These are phyloP conservation scores for Mycena haematopus DNA, from an alignment of 768 basidiomycete genomes.

Conservation along the genomic window DNA sequence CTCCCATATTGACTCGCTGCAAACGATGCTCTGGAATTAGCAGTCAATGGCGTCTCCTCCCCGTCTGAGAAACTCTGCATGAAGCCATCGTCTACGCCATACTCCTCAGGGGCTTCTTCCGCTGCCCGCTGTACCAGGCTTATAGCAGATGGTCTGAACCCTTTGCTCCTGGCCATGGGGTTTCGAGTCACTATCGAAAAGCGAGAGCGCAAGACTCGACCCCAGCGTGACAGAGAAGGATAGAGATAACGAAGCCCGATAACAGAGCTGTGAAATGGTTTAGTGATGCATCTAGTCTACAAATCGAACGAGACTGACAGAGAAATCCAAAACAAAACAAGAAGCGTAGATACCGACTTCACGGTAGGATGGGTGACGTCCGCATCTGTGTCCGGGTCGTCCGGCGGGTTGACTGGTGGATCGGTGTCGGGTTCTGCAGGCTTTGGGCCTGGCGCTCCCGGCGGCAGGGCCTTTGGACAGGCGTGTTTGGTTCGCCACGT, in stretches of 20 bases:
- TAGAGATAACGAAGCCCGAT: slow-evolving; percentile 8
- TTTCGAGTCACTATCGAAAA: neutral
- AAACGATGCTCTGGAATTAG: slow-evolving; percentile 18
- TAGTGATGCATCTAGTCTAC: neutral
- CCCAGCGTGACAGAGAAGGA: slow-evolving; percentile 11
- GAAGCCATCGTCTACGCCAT: slow-evolving; percentile 15
- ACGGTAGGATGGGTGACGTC: neutral
- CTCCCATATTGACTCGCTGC: slow-evolving; percentile 15
- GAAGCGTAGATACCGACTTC: neutral
- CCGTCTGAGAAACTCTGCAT: slow-evolving; percentile 11
- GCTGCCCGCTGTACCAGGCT: slow-evolving; percentile 17
- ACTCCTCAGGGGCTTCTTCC: slow-evolving; percentile 19
- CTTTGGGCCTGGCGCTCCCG: slow-evolving; percentile 11
- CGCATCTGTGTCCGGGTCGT: slow-evolving; percentile 20
- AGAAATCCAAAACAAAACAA: neutral
- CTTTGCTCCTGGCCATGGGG: neutral
- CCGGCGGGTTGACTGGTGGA: slow-evolving; percentile 17
- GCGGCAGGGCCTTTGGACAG: slow-evolving; percentile 19
- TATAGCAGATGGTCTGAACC: slow-evolving; percentile 7
- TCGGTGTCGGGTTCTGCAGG: slow-evolving; percentile 18
- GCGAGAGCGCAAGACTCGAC: neutral
- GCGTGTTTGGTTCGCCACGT: slow-evolving; percentile 24
- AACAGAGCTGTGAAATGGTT: neutral
- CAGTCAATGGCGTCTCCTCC: slow-evolving; percentile 22
- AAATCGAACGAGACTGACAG: neutral